phyloP scores from a whole-genome alignment of 1,284 basidiomycete species.

The Malassezia slooffiae region DNA sequence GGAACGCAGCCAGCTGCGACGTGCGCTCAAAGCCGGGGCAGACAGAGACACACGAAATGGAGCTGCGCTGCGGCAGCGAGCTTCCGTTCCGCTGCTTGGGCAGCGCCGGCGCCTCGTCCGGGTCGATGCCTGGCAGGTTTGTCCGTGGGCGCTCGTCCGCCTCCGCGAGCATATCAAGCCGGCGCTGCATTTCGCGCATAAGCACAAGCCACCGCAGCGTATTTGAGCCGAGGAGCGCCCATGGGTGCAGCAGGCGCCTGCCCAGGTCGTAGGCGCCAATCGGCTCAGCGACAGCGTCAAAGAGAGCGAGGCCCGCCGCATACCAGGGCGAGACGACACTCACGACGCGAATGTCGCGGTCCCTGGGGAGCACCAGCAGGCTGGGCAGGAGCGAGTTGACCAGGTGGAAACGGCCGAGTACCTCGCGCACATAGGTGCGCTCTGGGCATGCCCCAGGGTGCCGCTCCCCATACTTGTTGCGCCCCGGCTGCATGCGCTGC shows the following conservation, averaged over 20 bases:
- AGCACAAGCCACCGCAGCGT: slow-evolving; percentile 26
- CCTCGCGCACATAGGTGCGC: slow-evolving; percentile 19
- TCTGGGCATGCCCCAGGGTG: background rate
- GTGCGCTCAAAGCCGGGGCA: slow-evolving; percentile 37
- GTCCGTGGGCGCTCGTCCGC: slow-evolving; percentile 28
- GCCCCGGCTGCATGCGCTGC: background rate
- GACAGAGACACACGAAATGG: slow-evolving; percentile 32
- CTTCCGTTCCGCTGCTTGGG: background rate
- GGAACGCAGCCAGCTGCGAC: slow-evolving; percentile 6
- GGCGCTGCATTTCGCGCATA: slow-evolving; percentile 27
- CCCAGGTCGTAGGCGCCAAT: slow-evolving; percentile 5
- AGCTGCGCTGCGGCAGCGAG: slow-evolving; percentile 11
- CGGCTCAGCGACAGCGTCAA: slow-evolving; percentile 17
- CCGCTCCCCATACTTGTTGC: background rate
- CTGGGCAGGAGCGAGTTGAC: slow-evolving; percentile 30
- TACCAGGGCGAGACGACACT: slow-evolving; percentile 33
- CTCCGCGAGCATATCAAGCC: slow-evolving; percentile 28
- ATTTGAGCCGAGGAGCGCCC: slow-evolving; percentile 19
- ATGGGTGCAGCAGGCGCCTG: slow-evolving; percentile 12
- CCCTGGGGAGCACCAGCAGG: slow-evolving; percentile 27
- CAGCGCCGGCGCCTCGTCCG: slow-evolving; percentile 1
- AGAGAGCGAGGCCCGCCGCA: slow-evolving; percentile 24
- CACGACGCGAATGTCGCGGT: slow-evolving; percentile 33
- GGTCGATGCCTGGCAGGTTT: slow-evolving; percentile 29
- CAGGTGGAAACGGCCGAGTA: slow-evolving; percentile 30